phyloP scores from a whole-genome alignment of 306 rosid genomes.

The Ormosia semicastrata region DNA sequence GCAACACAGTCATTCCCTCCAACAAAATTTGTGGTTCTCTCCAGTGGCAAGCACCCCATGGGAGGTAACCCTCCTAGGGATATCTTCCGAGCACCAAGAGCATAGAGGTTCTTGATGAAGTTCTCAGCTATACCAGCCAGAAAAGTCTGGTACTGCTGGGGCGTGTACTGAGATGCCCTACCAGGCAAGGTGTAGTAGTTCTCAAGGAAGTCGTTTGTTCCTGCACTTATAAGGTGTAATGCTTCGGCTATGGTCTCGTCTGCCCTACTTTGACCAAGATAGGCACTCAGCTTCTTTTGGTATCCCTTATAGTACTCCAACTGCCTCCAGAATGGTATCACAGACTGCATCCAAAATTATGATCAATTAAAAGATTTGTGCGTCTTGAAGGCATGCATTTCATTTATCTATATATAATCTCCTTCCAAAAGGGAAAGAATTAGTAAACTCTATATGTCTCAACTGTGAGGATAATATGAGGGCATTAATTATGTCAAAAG shows the following conservation, averaged over 20 bases:
- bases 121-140: conserved; percentile 60
- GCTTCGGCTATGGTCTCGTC: conserved; percentile 50
- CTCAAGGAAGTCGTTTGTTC: conserved; percentile 90
- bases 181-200: conserved; percentile 71
- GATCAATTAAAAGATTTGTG: not conserved
- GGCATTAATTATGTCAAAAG: too few relatives aligned
- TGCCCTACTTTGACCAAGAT: conserved; percentile 55
- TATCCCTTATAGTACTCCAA: conserved; percentile 68
- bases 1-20: conserved; percentile 52
- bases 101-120: conserved; percentile 58
- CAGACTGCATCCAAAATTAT: conserved; percentile 54
- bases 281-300: conserved; percentile 55
- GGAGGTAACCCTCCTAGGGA: conserved; percentile 93
- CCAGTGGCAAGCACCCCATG: conserved; percentile 94
- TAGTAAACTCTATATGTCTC: too few relatives aligned
- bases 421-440: too few relatives aligned
- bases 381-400: not conserved
- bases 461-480: too few relatives aligned
- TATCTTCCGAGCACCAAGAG: conserved; percentile 78
- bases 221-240: conserved; percentile 63
- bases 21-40: conserved; percentile 61
- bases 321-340: conserved; percentile 84
- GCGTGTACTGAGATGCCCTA: conserved; percentile 49
- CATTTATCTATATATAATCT: not conserved
- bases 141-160: conserved; percentile 51